Evolutionary conservation across 805 yeast genomes (phyloP).

Genomic region (Candida anglica): DNA sequence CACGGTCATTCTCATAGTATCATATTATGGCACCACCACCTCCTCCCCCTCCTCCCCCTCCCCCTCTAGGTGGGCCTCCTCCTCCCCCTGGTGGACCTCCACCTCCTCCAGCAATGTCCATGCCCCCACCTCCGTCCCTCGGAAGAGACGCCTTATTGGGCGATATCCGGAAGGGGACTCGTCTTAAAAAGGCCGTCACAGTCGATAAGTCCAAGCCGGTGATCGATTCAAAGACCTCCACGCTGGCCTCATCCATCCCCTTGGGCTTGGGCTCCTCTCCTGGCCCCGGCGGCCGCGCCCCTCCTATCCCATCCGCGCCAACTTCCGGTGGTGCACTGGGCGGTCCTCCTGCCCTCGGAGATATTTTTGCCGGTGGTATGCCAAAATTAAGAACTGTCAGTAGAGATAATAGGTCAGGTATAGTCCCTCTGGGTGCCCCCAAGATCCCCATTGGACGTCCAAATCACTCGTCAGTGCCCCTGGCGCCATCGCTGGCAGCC

Average conservation of each 20-base stretch:
- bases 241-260: slow-evolving; percentile 18
- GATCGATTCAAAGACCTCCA: slow-evolving; percentile 48
- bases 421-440: slow-evolving; percentile 37
- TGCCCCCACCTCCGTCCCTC: slow-evolving; percentile 6
- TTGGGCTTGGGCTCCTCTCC: no score
- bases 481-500: slow-evolving; percentile 2
- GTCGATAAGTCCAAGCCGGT: slow-evolving; percentile 50
- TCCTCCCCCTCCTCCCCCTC: slow-evolving; percentile 33
- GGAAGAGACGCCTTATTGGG: slow-evolving; percentile 58
- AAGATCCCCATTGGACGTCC: slow-evolving; percentile 20
- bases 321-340: slow-evolving; percentile 3
- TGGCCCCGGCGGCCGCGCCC: no score
- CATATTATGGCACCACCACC: slow-evolving; percentile 24
- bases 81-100: slow-evolving; percentile 12
- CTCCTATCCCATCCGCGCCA: slow-evolving; percentile 17
- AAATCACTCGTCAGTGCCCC: slow-evolving; percentile 1
- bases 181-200: slow-evolving; percentile 38
- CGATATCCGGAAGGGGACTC: slow-evolving; percentile 66
- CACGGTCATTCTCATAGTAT: no score
- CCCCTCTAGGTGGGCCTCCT: slow-evolving; percentile 13
- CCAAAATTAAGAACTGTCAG: slow-evolving; percentile 55
- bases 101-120: slow-evolving; percentile 18
- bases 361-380: slow-evolving; percentile 74
- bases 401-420: slow-evolving; percentile 32
- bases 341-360: slow-evolving; percentile 44